These are phyloP conservation scores for Coprinopsis marcescibilis DNA, from an alignment of 768 basidiomycete species.

Conservation along the genomic window DNA sequence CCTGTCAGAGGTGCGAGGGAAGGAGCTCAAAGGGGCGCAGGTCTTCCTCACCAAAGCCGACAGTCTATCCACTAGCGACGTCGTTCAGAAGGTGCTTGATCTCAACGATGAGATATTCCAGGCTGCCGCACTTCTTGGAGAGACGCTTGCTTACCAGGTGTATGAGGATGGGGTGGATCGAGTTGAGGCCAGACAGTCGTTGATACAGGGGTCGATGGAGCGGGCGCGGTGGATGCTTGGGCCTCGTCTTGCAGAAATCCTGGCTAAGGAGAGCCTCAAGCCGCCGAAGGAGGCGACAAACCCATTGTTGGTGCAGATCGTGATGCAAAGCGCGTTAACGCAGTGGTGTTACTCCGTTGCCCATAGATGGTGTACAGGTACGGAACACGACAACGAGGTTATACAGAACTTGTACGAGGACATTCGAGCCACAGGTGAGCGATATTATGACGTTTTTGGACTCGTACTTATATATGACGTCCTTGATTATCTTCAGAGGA, in stretches of 20 bases:
- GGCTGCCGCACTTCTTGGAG: constrained; percentile 39
- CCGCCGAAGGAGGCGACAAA: not conserved
- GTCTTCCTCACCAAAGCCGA: constrained; percentile 39
- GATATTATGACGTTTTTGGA: constrained; percentile 31
- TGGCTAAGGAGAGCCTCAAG: constrained; percentile 2
- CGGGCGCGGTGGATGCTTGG: constrained; percentile 24
- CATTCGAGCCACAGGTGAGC: constrained; percentile 31
- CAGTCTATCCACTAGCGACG: constrained; percentile 36
- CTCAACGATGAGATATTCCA: constrained; percentile 47
- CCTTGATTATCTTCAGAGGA: constrained; percentile 26
- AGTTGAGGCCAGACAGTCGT: constrained; percentile 2
- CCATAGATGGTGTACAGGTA: not conserved
- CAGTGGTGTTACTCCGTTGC: not conserved
- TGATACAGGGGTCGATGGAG: not conserved
- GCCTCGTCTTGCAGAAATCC: not conserved
- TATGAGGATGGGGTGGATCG: constrained; percentile 4
- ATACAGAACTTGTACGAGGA: constrained; percentile 21
- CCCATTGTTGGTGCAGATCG: constrained; percentile 8
- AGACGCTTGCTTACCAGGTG: constrained; percentile 26
- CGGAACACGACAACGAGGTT: too few species aligned
- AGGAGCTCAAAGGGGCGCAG: constrained; percentile 43
- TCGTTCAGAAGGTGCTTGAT: constrained; percentile 33
- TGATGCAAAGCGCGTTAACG: constrained; percentile 5
- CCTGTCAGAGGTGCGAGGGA: constrained; percentile 33
- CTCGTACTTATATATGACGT: not conserved